Evolutionary conservation across 2,329 filamentous ascomycete species (phyloP).

Genomic region (Apiospora koreana): DNA sequence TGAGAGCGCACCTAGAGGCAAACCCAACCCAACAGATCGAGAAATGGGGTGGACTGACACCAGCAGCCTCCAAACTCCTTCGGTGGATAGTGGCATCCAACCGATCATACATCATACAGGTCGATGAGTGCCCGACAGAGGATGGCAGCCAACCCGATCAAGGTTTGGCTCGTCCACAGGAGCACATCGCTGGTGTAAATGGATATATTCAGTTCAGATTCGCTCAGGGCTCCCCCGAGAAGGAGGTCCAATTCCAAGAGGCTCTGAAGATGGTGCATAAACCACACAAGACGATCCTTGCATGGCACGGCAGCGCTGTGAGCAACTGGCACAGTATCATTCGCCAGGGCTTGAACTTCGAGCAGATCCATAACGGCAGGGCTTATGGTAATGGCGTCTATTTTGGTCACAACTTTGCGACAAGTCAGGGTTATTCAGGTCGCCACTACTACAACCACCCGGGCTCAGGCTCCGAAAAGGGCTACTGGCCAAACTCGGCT

Average conservation of each 20-base stretch:
- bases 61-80: slow-evolving; percentile 67
- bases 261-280: slow-evolving; percentile 52
- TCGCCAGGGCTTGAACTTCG: slow-evolving; percentile 77
- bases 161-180: slow-evolving; percentile 31
- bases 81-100: slow-evolving; percentile 92
- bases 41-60: slow-evolving; percentile 57
- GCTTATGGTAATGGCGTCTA: slow-evolving; percentile 81
- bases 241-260: slow-evolving; percentile 73
- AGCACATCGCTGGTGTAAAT: slow-evolving; percentile 63
- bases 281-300: slow-evolving; percentile 66
- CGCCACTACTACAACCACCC: not conserved
- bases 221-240: slow-evolving; percentile 84
- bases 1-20: slow-evolving; percentile 51
- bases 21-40: slow-evolving; percentile 42
- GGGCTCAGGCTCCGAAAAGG: slow-evolving; percentile 1
- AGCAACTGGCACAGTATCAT: slow-evolving; percentile 90
- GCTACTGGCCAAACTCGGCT: slow-evolving; percentile 65
- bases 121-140: slow-evolving; percentile 47
- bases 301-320: slow-evolving; percentile 80
- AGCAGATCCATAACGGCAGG: slow-evolving; percentile 63
- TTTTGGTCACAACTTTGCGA: slow-evolving; percentile 62
- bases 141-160: slow-evolving; percentile 18
- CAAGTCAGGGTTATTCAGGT: slow-evolving; percentile 42
- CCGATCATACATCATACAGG: slow-evolving; percentile 79
- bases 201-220: slow-evolving; percentile 82